Percentiles rank a stretch among this genome's conserved stretches.
Conservation (phyloP, 2,329 filamentous ascomycete species). For the Ascochyta clinopodiicola region DNA sequence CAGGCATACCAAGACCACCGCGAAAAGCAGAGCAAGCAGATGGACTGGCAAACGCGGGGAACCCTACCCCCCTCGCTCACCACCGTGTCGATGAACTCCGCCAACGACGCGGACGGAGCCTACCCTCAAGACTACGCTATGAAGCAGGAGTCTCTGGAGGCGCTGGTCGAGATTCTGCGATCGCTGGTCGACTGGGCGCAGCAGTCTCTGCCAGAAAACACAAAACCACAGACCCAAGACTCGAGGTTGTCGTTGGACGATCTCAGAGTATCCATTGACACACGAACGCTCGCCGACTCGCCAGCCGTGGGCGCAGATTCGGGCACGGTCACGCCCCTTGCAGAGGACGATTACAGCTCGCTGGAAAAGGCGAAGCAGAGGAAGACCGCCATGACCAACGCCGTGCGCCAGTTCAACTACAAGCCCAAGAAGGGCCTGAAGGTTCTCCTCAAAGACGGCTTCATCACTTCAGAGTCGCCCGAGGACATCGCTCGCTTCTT, state of each 20-base stretch:
- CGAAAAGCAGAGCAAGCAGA: conserved; percentile 63
- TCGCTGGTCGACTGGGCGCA: conserved; percentile 94
- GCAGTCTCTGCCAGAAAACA: conserved; percentile 63
- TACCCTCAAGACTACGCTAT: conserved; percentile 89
- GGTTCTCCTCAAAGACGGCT: conserved; percentile 79
- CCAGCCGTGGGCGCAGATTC: conserved; percentile 64
- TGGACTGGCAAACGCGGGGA: conserved; percentile 87
- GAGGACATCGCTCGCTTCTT: conserved; percentile 86
- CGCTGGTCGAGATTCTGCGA: conserved; percentile 83
- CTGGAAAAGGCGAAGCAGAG: conserved; percentile 93
- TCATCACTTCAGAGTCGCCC: conserved; percentile 80
- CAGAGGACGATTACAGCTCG: conserved; percentile 89
- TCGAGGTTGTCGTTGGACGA: conserved; percentile 63
- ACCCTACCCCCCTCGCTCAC: conserved; percentile 87
- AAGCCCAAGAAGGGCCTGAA: conserved; percentile 96
- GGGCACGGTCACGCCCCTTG: conserved; percentile 50
- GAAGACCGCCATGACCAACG: conserved; percentile 90
- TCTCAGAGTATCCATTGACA: conserved; percentile 79
- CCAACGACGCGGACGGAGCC: conserved; percentile 67
- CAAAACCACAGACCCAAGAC: conserved; percentile 52
- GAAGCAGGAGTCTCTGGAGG: conserved; percentile 88
- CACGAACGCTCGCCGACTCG: conserved; percentile 63
- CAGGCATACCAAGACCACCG: conserved; percentile 85
- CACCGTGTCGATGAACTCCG: conserved; percentile 71
- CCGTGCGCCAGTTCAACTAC: conserved; percentile 92